These are phyloP conservation scores for Colletotrichum sp. DNA, from an alignment of 2,329 filamentous ascomycete genomes.

Conservation along the genomic window DNA sequence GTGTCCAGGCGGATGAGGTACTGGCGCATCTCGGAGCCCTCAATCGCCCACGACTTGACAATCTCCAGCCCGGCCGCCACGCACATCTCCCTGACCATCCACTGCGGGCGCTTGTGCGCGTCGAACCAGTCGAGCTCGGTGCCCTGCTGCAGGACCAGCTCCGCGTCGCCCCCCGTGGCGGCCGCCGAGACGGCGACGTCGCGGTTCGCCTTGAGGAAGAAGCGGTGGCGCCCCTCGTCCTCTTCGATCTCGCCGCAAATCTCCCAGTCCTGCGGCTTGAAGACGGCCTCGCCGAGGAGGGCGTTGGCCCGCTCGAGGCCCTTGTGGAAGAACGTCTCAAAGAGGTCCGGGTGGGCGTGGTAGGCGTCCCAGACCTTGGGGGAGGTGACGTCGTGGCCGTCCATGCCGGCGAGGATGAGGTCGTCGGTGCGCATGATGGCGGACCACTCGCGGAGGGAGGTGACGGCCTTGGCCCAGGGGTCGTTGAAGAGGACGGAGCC, in stretches of 20 bases:
- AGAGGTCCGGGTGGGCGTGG: constrained; percentile 40
- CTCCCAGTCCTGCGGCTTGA: constrained; percentile 42
- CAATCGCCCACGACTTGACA: constrained; percentile 39
- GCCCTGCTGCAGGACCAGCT: constrained; percentile 29
- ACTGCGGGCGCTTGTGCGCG: constrained; percentile 43
- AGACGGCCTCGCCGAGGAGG: constrained; percentile 36
- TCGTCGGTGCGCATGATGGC: constrained; percentile 37
- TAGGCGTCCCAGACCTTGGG: constrained; percentile 46
- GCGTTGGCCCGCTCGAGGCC: constrained; percentile 43
- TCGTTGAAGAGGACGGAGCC: constrained; percentile 49
- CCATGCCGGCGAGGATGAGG: constrained; percentile 45
- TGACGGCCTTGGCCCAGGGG: constrained; percentile 38
- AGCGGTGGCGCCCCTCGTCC: constrained; percentile 41
- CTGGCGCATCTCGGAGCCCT: constrained; percentile 44
- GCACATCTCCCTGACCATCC: constrained; percentile 35
- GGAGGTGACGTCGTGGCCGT: constrained; percentile 39
- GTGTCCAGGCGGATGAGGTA: constrained; percentile 35
- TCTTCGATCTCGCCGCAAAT: constrained; percentile 40
- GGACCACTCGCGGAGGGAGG: constrained; percentile 41
- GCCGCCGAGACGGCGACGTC: constrained; percentile 30
- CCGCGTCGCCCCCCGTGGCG: constrained; percentile 16
- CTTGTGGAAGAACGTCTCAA: constrained; percentile 41
- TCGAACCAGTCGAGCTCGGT: constrained; percentile 49
- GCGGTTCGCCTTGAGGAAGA: constrained; percentile 41
- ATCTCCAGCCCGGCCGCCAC: constrained; percentile 41